Evolutionary conservation across 495 filamentous ascomycete genomes (phyloP), one percentile per base, ranked within the genome.

Genomic region (Annulohypoxylon stygium): DNA sequence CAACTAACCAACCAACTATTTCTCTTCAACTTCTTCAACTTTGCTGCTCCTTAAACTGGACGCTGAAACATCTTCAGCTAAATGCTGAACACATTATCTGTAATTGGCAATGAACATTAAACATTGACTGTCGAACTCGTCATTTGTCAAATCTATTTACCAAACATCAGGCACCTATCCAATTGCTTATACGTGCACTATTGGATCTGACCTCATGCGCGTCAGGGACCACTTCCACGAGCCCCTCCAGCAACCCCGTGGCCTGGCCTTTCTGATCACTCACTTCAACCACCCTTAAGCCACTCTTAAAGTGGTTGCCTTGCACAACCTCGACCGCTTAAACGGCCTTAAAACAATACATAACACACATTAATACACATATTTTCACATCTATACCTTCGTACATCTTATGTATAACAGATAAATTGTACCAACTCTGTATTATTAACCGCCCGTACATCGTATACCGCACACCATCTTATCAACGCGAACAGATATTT

Each of bases 391-490:
- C 11, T n/a, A 43, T n/a, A 43, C 39, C 12, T 43, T n/a, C 53
- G 20, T 54, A 18, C 18, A 16, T 30, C 4, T 2, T 23, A 55
- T 26, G 30, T 54, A 54, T 54, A 30, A 30, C 50, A 54, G 50
- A 54, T 33, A 33, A 30, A 33, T 5, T 25, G 26, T 30, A 57
- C 33, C 53, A 6, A n/a, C n/a, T 16, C 61, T 71, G 50, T 64
- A 64, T 61, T 62, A 58, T 67, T 74, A 70, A 65, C 26, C 14
- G 67, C 63, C 70, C 20, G 23, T 65, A 51, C 60, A 51, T 64
- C 51, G 26, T 30, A 30, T 30, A 30, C 30, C 30, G 3, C 5
- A 51, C 60, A 51, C 60, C 51, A 18, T 68, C 64, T 65, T 65
- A 61, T 48, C 50, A 69, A 30, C 53, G 50, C 12, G 20, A 43